These are phyloP conservation scores for Hypoxylon crocopeplum DNA, from an alignment of 495 filamentous ascomycete genomes.

Conservation along the genomic window DNA sequence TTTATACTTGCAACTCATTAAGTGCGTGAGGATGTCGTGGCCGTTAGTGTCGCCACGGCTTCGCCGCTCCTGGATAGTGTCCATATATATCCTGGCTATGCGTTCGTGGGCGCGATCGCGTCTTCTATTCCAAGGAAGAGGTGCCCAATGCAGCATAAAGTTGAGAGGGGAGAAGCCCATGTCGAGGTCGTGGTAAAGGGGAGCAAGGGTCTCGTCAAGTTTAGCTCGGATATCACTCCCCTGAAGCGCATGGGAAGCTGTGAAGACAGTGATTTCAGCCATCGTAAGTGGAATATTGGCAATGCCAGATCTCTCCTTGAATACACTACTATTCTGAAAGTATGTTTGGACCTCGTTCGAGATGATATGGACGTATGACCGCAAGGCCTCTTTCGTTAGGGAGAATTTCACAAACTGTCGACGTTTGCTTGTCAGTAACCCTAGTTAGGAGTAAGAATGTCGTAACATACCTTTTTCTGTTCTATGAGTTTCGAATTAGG, in stretches of 20 bases:
- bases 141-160: not conserved
- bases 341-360: not conserved
- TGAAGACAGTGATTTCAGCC: not conserved
- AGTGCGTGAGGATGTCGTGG: not conserved
- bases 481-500: not conserved
- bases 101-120: not conserved
- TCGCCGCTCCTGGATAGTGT: not conserved
- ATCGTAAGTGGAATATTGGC: not conserved
- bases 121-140: not conserved
- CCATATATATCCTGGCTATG: not conserved
- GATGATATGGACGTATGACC: not conserved
- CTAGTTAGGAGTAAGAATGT: not conserved
- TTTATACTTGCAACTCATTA: not conserved
- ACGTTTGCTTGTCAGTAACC: not conserved
- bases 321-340: not conserved
- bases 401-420: not conserved
- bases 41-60: not conserved
- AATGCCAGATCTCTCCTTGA: not conserved
- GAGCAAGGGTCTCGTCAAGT: not conserved
- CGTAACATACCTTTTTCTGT: not conserved
- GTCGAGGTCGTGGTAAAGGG: not conserved
- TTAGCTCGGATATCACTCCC: not conserved
- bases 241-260: not conserved
- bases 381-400: not conserved
- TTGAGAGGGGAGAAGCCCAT: not conserved